These are phyloP conservation scores for Colletotrichum karsti DNA, from an alignment of 2,329 filamentous ascomycete genomes.

Conservation along the genomic window DNA sequence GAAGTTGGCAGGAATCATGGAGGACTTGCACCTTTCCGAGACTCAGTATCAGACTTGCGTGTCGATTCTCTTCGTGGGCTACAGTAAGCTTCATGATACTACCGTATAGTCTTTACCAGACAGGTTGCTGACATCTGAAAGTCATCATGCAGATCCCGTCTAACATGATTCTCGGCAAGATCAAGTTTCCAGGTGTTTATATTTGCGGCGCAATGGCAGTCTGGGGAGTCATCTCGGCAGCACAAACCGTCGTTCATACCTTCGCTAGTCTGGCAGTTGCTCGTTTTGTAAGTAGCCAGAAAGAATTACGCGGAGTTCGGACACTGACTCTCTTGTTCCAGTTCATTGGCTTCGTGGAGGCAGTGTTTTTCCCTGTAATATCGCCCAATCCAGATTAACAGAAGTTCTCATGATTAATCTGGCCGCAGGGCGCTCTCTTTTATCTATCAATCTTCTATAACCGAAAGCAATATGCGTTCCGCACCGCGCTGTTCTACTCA, in stretches of 20 bases:
- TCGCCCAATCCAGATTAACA: too few species aligned
- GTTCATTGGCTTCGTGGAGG: slow-evolving; percentile 18
- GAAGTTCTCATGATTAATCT: too few species aligned
- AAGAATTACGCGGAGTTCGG: too few species aligned
- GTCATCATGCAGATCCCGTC: not conserved
- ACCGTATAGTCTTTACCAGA: not conserved
- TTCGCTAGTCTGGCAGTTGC: slow-evolving; percentile 23
- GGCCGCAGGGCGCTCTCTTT: not conserved
- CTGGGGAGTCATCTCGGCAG: slow-evolving; percentile 33
- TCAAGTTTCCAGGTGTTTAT: slow-evolving; percentile 11
- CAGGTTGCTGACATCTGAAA: not conserved
- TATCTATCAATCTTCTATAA: not conserved
- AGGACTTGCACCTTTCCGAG: slow-evolving; percentile 27
- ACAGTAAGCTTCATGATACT: not conserved
- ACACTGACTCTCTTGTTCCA: too few species aligned
- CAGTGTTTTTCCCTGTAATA: not conserved
- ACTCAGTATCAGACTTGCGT: slow-evolving; percentile 42
- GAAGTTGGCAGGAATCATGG: slow-evolving; percentile 26
- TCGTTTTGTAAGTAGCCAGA: too few species aligned
- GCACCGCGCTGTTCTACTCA: not conserved
- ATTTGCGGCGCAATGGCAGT: slow-evolving; percentile 31
- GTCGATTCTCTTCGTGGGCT: slow-evolving; percentile 41
- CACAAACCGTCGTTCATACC: not conserved
- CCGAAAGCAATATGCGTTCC: not conserved
- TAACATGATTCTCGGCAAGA: not conserved